Conservation (phyloP, 2,329 filamentous ascomycete genomes). For the Sphaerulina populicola region DNA sequence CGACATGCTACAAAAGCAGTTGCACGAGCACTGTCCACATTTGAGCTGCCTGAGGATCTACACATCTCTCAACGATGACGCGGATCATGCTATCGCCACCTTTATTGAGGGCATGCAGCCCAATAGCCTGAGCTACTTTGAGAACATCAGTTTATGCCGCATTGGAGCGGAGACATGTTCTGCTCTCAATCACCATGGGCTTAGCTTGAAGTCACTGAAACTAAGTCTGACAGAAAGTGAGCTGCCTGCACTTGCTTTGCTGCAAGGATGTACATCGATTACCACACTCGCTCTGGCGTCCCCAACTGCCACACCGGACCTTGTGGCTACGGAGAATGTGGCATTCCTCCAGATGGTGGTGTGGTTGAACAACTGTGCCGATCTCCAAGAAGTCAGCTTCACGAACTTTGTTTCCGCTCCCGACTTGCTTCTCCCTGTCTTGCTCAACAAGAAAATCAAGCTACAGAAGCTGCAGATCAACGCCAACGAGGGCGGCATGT, state of each 20-base stretch:
- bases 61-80: slow-evolving; percentile 38
- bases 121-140: slow-evolving; percentile 52
- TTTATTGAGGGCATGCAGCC: slow-evolving; percentile 38
- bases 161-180: slow-evolving; percentile 49
- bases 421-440: slow-evolving; percentile 46
- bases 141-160: slow-evolving; percentile 49
- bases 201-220: slow-evolving; percentile 49
- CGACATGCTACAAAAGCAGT: slow-evolving; percentile 45
- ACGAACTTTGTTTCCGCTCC: slow-evolving; percentile 46
- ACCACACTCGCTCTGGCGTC: slow-evolving; percentile 45
- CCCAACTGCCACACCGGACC: slow-evolving; percentile 36
- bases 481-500: slow-evolving; percentile 35
- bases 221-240: slow-evolving; percentile 45
- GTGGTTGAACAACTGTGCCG: slow-evolving; percentile 50
- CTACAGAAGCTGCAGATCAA: slow-evolving; percentile 44
- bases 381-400: slow-evolving; percentile 46
- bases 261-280: slow-evolving; percentile 45
- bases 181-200: slow-evolving; percentile 46
- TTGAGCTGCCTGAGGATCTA: slow-evolving; percentile 56
- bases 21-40: slow-evolving; percentile 51
- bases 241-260: slow-evolving; percentile 42
- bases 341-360: slow-evolving; percentile 44
- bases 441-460: slow-evolving; percentile 40
- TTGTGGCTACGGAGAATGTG: slow-evolving; percentile 47
- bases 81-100: slow-evolving; percentile 37